These are phyloP conservation scores for Monoraphidium neglectum DNA, from an alignment of 139 green algal species.

Conservation along the genomic window DNA sequence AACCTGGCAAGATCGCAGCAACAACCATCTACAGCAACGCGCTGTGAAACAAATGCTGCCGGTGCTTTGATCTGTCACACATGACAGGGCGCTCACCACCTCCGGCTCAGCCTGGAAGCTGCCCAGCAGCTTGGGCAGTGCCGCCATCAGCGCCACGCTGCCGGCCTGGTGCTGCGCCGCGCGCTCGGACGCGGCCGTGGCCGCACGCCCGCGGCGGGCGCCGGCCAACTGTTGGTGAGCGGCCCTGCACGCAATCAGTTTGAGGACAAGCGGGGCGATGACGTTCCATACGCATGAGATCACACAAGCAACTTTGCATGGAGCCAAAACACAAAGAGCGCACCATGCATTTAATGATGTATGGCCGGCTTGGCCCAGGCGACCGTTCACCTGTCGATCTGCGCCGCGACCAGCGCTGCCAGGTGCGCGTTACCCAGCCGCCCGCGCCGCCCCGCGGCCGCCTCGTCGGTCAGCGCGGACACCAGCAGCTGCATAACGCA, in stretches of 20 bases:
- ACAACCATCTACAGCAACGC: not conserved
- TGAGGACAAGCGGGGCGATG: no score
- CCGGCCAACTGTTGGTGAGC: no score
- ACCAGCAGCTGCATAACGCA: not conserved
- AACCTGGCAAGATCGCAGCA: no score
- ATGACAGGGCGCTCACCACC: slow-evolving; percentile 27
- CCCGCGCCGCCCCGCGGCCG: not conserved
- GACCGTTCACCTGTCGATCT: not conserved
- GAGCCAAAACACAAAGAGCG: no score
- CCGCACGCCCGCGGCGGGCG: no score
- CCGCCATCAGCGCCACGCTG: slow-evolving; percentile 11
- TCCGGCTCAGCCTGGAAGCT: slow-evolving; percentile 47
- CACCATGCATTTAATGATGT: no score
- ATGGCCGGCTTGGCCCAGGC: no score
- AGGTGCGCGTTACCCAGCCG: slow-evolving; percentile 8
- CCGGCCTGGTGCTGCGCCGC: not conserved
- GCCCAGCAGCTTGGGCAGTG: slow-evolving; percentile 53
- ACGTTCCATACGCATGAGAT: no score
- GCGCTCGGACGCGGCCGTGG: not conserved
- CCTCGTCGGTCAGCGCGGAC: slow-evolving; percentile 8
- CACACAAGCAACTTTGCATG: no score
- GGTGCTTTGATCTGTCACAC: not conserved
- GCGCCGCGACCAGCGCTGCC: slow-evolving; percentile 7
- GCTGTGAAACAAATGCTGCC: not conserved
- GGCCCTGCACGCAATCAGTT: no score